phyloP scores from a whole-genome alignment of 306 rosid species.

The Sophora flavescens region DNA sequence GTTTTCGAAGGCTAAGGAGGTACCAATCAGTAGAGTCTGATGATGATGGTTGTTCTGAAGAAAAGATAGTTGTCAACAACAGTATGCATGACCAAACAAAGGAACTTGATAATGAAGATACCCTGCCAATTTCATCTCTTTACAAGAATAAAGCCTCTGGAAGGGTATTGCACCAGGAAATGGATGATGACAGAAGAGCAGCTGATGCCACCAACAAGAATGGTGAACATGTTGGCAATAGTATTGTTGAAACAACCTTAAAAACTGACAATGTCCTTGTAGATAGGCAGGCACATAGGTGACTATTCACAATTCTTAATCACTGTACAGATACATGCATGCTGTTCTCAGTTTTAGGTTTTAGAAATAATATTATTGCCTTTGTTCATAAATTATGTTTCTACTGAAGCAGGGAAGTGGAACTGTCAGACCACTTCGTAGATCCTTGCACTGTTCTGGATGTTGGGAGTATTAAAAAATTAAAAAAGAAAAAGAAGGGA shows the following conservation, averaged over 20 bases:
- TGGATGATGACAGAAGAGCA: conserved; percentile 47
- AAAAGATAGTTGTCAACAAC: conserved; percentile 34
- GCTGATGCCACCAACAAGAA: conserved; percentile 50
- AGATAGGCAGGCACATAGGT: conserved; percentile 56
- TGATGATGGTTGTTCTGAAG: conserved; percentile 51
- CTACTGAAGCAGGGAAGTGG: conserved; percentile 47
- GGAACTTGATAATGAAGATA: conserved; percentile 57
- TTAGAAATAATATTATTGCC: conserved; percentile 5
- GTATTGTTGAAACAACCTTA: conserved; percentile 38
- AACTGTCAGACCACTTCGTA: conserved; percentile 13
- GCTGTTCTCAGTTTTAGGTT: conserved; percentile 25
- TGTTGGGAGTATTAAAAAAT: conserved; percentile 42
- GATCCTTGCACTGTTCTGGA: conserved; percentile 38
- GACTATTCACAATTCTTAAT: conserved; percentile 22
- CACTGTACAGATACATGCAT: conserved; percentile 9
- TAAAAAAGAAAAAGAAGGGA: conserved; percentile 47
- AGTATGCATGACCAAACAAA: conserved; percentile 37
- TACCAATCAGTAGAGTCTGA: conserved; percentile 64
- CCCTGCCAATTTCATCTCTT: conserved; percentile 59
- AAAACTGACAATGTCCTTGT: conserved; percentile 43
- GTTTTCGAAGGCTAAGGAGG: conserved; percentile 61
- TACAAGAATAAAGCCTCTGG: conserved; percentile 48
- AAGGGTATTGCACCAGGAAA: conserved; percentile 47
- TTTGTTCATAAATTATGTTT: conserved; percentile 33
- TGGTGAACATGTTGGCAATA: conserved; percentile 46